phyloP scores from a whole-genome alignment of 2,329 filamentous ascomycete genomes.

The Fusarium citri region DNA sequence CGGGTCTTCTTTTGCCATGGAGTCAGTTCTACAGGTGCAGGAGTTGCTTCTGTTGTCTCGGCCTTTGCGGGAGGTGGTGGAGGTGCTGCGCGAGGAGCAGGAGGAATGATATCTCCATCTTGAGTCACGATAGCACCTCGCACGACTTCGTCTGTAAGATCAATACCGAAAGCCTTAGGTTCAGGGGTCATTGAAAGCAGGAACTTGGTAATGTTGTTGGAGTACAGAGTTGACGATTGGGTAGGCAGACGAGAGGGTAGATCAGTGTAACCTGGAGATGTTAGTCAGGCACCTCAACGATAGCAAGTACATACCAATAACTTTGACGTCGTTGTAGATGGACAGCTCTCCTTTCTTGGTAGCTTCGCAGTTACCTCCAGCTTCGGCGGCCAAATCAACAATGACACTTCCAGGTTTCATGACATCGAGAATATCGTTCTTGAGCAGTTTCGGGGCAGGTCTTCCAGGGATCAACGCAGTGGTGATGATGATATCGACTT shows the following conservation, averaged over 20 bases:
- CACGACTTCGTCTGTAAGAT: constrained; percentile 86
- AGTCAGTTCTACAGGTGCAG: constrained; percentile 73
- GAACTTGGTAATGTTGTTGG: constrained; percentile 93
- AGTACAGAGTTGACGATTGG: constrained; percentile 90
- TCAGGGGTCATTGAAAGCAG: constrained; percentile 83
- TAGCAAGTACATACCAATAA: constrained; percentile 72
- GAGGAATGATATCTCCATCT: constrained; percentile 79
- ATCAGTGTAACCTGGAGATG: constrained; percentile 77
- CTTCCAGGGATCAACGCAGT: constrained; percentile 91
- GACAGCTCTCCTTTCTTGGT: constrained; percentile 79
- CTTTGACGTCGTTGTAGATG: constrained; percentile 80
- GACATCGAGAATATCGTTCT: constrained; percentile 79
- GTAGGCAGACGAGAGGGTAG: constrained; percentile 87
- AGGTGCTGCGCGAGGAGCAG: constrained; percentile 75
- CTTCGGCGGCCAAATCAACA: constrained; percentile 88
- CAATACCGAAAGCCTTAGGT: constrained; percentile 82
- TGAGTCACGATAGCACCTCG: constrained; percentile 85
- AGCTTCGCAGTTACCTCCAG: constrained; percentile 87
- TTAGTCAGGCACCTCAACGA: constrained; percentile 35
- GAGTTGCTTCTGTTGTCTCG: constrained; percentile 58
- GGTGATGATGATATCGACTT: constrained; percentile 93
- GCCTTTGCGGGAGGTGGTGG: constrained; percentile 63
- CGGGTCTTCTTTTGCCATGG: constrained; percentile 85
- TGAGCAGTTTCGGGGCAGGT: constrained; percentile 86
- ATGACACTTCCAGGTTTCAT: constrained; percentile 93